A percentile compares a stretch with the other conserved stretches of the same genome.
phyloP scores from a whole-genome alignment of 73 alveolate species.

The Paramecium octaurelia region DNA sequence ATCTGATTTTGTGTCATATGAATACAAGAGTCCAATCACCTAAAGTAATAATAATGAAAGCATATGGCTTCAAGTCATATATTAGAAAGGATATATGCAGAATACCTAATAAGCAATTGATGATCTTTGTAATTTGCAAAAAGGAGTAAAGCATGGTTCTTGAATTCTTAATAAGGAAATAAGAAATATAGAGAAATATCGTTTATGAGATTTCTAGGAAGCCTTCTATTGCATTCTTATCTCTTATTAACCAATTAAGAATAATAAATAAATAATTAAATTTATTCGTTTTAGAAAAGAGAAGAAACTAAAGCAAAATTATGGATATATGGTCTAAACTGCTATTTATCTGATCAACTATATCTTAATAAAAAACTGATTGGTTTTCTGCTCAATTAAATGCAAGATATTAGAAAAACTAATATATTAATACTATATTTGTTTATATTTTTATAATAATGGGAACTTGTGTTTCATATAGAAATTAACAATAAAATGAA shows the following conservation, averaged over 20 bases:
- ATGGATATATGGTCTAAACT: not conserved
- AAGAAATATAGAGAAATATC: too few relatives aligned
- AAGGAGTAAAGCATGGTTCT: not conserved
- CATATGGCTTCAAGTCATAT: not conserved
- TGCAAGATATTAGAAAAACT: not conserved
- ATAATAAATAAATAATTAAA: not conserved
- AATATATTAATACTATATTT: not conserved
- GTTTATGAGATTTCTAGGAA: too few relatives aligned
- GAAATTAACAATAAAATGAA: not conserved
- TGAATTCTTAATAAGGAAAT: too few relatives aligned
- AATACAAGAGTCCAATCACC: not conserved
- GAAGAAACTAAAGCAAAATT: not conserved
- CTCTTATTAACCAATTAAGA: too few relatives aligned
- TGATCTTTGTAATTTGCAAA: not conserved
- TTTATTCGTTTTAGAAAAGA: not conserved
- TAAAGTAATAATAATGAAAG: not conserved
- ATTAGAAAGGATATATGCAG: not conserved
- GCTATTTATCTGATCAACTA: not conserved
- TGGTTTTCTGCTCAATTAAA: not conserved
- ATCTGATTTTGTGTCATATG: too few relatives aligned
- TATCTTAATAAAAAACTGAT: not conserved
- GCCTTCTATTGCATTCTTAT: too few relatives aligned
- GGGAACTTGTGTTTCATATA: not conserved
- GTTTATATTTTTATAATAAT: not conserved
- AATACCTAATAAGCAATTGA: not conserved